Evolutionary conservation across 305 asterid genomes (phyloP).

Genomic region (Striga hermonthica): DNA sequence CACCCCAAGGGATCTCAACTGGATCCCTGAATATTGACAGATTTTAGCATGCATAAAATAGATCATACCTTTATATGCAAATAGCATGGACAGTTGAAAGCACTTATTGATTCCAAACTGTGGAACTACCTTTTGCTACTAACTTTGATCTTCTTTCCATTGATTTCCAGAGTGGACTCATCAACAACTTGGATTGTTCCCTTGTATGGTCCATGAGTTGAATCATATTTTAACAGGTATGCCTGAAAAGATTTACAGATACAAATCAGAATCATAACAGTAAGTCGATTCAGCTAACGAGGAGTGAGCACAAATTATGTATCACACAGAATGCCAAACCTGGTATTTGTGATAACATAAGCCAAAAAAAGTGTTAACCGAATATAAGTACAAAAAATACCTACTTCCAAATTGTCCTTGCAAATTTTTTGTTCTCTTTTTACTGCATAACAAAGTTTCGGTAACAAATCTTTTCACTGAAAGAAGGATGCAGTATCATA

Average conservation of each 20-base stretch:
- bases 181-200: slow-evolving; percentile 73
- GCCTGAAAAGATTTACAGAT: slow-evolving; percentile 54
- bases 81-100: neutral
- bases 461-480: neutral
- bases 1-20: slow-evolving; percentile 96
- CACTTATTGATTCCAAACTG: neutral
- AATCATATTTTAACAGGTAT: slow-evolving; percentile 96
- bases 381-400: neutral
- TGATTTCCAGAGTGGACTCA: slow-evolving; percentile 85
- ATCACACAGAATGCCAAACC: neutral
- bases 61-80: neutral
- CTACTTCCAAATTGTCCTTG: neutral
- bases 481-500: neutral
- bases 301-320: slow-evolving; percentile 7
- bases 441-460: neutral
- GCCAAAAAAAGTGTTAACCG: neutral
- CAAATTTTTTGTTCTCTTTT: neutral
- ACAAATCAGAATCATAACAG: slow-evolving; percentile 19
- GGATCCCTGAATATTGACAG: slow-evolving; percentile 60
- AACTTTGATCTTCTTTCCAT: slow-evolving; percentile 77
- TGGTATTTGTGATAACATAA: neutral
- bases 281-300: slow-evolving; percentile 4
- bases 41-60: slow-evolving; percentile 26
- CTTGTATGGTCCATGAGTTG: slow-evolving; percentile 87
- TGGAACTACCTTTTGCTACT: slow-evolving; percentile 63